phyloP scores from a whole-genome alignment of 2,329 filamentous ascomycete species.

The Aspergillus sp. region DNA sequence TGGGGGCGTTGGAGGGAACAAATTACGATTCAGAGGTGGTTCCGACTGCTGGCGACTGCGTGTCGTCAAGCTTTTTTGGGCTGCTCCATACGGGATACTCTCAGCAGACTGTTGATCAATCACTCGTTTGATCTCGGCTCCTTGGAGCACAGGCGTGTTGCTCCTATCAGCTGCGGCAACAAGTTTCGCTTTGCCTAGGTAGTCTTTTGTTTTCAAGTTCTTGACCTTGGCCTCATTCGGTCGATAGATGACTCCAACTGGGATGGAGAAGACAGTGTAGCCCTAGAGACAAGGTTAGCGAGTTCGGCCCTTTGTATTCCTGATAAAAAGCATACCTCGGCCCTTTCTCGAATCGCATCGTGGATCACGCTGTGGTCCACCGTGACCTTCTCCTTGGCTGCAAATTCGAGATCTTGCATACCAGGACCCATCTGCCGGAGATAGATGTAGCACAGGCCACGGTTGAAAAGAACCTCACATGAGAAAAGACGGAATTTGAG shows the following conservation, averaged over 20 bases:
- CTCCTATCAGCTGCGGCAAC: conserved; percentile 79
- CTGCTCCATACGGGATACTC: conserved; percentile 85
- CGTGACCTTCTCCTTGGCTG: conserved; percentile 92
- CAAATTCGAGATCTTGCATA: conserved; percentile 84
- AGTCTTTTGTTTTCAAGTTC: conserved; percentile 96
- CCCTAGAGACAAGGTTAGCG: conserved; percentile 51
- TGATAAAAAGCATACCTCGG: conserved; percentile 59
- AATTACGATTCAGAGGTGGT: conserved; percentile 69
- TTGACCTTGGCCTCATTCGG: conserved; percentile 98
- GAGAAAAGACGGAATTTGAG: conserved; percentile 95
- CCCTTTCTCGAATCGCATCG: conserved; percentile 88
- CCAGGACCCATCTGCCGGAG: conserved; percentile 86
- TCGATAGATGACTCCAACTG: conserved; percentile 89
- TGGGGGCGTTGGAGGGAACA: conserved; percentile 97
- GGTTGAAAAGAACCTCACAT: conserved; percentile 96
- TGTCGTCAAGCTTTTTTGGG: conserved; percentile 77
- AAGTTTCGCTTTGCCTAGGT: conserved; percentile 90
- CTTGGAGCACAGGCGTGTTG: conserved; percentile 63
- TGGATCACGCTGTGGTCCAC: conserved; percentile 97
- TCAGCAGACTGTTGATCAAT: conserved; percentile 75
- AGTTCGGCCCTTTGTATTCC: background rate
- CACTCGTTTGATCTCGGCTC: conserved; percentile 48
- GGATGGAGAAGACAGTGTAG: conserved; percentile 97
- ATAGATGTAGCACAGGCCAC: conserved; percentile 95
- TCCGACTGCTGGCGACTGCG: conserved; percentile 77